Base-by-base conservation (phyloP, 2,329 filamentous ascomycete species). In the Stagonosporopsis chrysanthemi region DNA sequence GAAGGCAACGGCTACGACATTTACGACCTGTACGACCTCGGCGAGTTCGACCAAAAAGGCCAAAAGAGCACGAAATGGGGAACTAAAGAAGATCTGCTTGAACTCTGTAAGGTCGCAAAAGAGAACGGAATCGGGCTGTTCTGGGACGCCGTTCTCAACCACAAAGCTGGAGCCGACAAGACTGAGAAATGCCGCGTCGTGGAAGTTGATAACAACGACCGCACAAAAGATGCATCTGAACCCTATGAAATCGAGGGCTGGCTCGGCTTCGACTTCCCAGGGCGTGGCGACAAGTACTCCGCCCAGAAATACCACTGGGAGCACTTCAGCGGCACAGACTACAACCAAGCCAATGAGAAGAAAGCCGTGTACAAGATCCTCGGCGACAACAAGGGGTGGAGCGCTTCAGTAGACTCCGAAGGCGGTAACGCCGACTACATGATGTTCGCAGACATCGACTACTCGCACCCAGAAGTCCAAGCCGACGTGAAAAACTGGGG, bases 41-140 rank as follows among this genome's bases (percentile, higher is more conserved):
- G 89, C 29, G 89, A 91, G 69, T 91, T 91, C 64, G 84, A 90
- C 39, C 88, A 90, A 68, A 91, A 91, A 70, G 87, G 86, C 17
- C 72, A 79, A 0, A 76, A 76, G 5, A 77, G 78, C 2, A 91
- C 88, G 1, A 91, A 90, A 79, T 92, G 88, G 88, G 89, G 89
- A 2, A 78, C 79, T 1, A 86, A 85, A 66, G 81, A 84, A 41
- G 87, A 90, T 52, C 76, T 91, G 15, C 62, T 83, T 2, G 77
- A 79, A 17, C 72, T 91, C 44, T 75, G 79, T 2, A 73, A 79
- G 19, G 74, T 77, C 12, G 86, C 87, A 0, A 78, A 82, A 47
- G 75, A 82, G 35, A 63, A 82, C 23, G 83, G 82, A 0, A 78
- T 91, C 8, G 82, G 83, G 0, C 66, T 90, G 0, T 82, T 89